Evolutionary conservation across 768 basidiomycete genomes (phyloP).

Genomic region (Tremella mesenterica): DNA sequence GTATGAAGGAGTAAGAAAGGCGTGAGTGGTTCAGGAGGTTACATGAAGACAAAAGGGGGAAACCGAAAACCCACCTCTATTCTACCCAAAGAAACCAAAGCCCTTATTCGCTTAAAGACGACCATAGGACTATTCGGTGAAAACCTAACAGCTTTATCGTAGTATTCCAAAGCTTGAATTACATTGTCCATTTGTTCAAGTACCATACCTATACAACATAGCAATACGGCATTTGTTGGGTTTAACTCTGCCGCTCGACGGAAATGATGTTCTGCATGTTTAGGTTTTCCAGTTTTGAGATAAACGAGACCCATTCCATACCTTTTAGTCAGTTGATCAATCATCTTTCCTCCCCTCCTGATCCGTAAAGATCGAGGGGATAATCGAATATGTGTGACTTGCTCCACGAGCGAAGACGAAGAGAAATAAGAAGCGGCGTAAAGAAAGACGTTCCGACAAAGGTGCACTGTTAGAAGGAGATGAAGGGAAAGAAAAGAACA

Average conservation of each 20-base stretch:
- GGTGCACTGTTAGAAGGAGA: no score
- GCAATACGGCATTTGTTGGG: conserved; percentile 85
- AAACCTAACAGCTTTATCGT: conserved; percentile 68
- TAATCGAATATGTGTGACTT: no score
- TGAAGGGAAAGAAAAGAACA: no score
- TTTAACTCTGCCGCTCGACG: conserved; percentile 85
- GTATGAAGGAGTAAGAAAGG: no score
- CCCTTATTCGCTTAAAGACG: conserved; percentile 85
- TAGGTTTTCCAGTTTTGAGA: conserved; percentile 82
- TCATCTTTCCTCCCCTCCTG: conserved; percentile 2
- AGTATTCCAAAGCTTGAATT: conserved; percentile 65
- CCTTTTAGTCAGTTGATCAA: no score
- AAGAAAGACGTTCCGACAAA: no score
- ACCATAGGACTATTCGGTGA: conserved; percentile 86
- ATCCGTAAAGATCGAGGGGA: background rate
- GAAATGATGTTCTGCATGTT: conserved; percentile 93
- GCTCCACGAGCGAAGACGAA: no score
- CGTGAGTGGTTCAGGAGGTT: no score
- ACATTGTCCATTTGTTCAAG: conserved; percentile 76
- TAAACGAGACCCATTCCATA: conserved; percentile 98
- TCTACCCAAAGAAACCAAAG: conserved; percentile 72
- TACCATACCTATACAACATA: conserved; percentile 94
- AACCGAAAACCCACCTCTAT: conserved; percentile 58
- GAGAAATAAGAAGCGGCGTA: no score
- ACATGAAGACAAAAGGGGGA: background rate